Evolutionary conservation across 2,329 filamentous ascomycete species (phyloP), one percentile per base, ranked within the genome.

Genomic region (Phoma sp.): DNA sequence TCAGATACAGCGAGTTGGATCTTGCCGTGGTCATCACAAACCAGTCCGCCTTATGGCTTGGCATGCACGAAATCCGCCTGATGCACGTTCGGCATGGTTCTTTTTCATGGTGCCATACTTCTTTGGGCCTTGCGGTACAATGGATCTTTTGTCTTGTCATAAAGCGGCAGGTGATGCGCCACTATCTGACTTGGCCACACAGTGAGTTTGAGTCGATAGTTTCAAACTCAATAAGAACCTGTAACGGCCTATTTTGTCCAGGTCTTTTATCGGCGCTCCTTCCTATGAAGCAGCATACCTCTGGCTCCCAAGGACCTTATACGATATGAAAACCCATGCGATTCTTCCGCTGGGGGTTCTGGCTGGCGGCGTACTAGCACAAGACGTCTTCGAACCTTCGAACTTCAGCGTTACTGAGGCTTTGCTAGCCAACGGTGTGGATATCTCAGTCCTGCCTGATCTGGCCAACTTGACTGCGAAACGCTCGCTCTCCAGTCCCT

Each of bases 351-450:
- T 38, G 18, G 32, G 18, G 18, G 25, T 25, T 20, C 14, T 32
- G 4, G 39, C 23, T 26, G 25, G 32, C 23, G 18, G 26, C 25
- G 18, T 25, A 7, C 7, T 52, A 20, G 28, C 42, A 2, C 49
- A 47, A 15, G 42, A 47, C 9, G 28, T 28, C 7, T 51, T 58
- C 23, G 57, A 56, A 39, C 47, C 57, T 12, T 12, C 33, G 5
- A 28, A 51, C 17, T 58, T 58, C 40, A 53, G 60, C 30, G 47
- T 57, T 12, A 59, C 57, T 7, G 51, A 56, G 10, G 55, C 55
- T 7, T 49, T 66, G 17, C 26, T 57, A 1, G 30, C 42, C 9
- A 55, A 56, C 38, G 61, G 55, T 20, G 45, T 52, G 34, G 52
- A 63, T 47, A 42, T 57, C 10, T 53, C 43, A 21, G 48, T 38